Evolutionary conservation across 345 rosid genomes (phyloP), one percentile per base, ranked within the genome.

Genomic region (Populus deltoides): DNA sequence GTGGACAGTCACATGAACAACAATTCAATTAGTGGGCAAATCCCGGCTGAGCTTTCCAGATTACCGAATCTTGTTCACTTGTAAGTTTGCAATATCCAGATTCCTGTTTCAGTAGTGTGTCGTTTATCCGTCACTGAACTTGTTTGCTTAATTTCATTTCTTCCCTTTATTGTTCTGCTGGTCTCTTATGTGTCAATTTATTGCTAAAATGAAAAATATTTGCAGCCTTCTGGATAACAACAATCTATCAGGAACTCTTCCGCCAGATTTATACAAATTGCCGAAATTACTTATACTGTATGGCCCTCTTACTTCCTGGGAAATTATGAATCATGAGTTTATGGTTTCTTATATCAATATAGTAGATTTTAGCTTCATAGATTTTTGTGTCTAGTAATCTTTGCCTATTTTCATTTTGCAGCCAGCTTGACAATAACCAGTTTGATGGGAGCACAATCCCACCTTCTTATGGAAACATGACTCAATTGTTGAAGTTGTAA

Each of bases 221-320:
- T 88, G 84, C 91, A 96, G 99, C 78, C 93, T 96, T 79, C 87
- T 96, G 79, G 99, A 96, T 82, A 96, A 92, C 82, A 96, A 96
- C 82, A 90, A 96, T 67, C 88, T 96, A 81, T 78, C 94, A 0
- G 99, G 99, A 75, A 59, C 61, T 85, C 97, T 96, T 81, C 99
- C 99, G 33, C 88, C 93, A 24, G 90, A 91, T 86, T 83, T 96
- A 66, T 82, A 94, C 36, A 69, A 82, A 59, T 68, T 92, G 90
- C 99, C 99, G 27, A 79, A 70, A 3, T 82, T 96, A 74, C 91
- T 85, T 77, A 96, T 96, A 79, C 81, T 96, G 99, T 96, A 93
- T 61, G 97, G 63, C 81, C 81, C 83, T 77, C 81, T 71, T 68
- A 59, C 74, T 78, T 70, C 22, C 36, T 57, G 24, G 62, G 71